These are phyloP conservation scores for Candida adriatica DNA, from an alignment of 805 yeast genomes.

Conservation along the genomic window DNA sequence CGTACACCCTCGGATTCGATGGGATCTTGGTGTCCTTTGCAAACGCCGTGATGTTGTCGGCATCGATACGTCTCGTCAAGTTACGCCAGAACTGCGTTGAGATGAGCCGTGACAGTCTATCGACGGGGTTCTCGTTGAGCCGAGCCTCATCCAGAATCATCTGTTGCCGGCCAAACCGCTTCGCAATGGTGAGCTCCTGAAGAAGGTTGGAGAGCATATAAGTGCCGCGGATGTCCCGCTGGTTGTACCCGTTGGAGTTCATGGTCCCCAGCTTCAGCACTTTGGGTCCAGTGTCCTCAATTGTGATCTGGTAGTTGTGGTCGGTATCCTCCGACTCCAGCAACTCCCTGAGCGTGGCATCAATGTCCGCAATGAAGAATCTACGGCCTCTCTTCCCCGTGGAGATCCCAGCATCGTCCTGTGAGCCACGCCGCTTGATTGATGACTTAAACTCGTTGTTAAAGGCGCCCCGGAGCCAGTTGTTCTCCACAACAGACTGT, in stretches of 20 bases:
- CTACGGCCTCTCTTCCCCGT: constrained; percentile 31
- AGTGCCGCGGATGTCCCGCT: constrained; percentile 74
- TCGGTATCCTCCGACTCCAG: constrained; percentile 81
- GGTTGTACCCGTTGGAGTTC: constrained; percentile 74
- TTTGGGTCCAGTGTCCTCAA: constrained; percentile 81
- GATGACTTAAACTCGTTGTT: constrained; percentile 19
- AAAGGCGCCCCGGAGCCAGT: constrained; percentile 14
- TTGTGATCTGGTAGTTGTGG: constrained; percentile 73
- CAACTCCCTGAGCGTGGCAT: constrained; percentile 61
- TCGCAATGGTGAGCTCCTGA: constrained; percentile 86
- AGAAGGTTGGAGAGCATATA: constrained; percentile 81
- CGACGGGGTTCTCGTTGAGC: constrained; percentile 82
- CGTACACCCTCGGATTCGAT: constrained; percentile 67
- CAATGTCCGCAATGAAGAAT: constrained; percentile 71
- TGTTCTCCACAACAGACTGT: constrained; percentile 37
- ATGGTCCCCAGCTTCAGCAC: constrained; percentile 76
- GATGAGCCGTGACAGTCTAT: constrained; percentile 66
- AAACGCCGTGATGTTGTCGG: constrained; percentile 55
- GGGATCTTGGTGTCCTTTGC: constrained; percentile 74
- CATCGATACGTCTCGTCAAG: constrained; percentile 65
- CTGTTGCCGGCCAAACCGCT: constrained; percentile 68
- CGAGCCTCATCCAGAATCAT: constrained; percentile 78
- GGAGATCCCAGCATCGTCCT: constrained; percentile 37
- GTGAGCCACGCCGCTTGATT: constrained; percentile 44
- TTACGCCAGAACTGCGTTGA: constrained; percentile 73